Percentiles rank a stretch among this genome's conserved stretches.
These are phyloP conservation scores for Botrytis elliptica DNA, from an alignment of 2,329 filamentous ascomycete genomes.

Conservation along the genomic window DNA sequence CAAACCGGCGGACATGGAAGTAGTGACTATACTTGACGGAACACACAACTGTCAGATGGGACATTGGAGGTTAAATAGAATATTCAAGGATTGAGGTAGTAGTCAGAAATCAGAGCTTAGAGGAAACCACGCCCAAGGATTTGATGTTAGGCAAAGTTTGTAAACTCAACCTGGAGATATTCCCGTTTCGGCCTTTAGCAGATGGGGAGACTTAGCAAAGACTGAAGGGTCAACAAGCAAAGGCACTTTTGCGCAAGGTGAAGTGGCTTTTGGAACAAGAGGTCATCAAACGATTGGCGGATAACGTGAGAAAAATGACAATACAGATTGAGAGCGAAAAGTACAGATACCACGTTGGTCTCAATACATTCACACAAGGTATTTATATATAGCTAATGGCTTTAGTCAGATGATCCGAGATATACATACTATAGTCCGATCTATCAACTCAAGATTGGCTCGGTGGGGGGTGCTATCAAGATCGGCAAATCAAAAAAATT, in stretches of 20 bases:
- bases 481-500: rapidly evolving
- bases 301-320: not conserved
- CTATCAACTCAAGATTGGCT: not conserved
- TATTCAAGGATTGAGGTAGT: not conserved
- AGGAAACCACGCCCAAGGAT: not conserved
- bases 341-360: not conserved
- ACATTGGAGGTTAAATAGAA: rapidly evolving
- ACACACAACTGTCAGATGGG: rapidly evolving
- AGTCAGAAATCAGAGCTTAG: not conserved
- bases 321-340: not conserved
- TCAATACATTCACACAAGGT: not conserved
- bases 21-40: not conserved
- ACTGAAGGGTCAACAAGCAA: not conserved
- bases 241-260: not conserved
- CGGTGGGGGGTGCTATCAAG: not conserved
- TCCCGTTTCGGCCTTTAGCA: not conserved
- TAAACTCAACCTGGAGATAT: not conserved
- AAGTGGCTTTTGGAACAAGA: not conserved
- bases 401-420: not conserved
- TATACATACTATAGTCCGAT: not conserved
- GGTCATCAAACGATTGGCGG: not conserved
- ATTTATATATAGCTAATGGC: not conserved
- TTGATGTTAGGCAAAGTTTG: not conserved
- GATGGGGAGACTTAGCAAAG: not conserved
- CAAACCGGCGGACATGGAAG: not conserved